Conservation (phyloP, 192 early-diverging fungal species). For the Jimgerdemannia lactiflua region DNA sequence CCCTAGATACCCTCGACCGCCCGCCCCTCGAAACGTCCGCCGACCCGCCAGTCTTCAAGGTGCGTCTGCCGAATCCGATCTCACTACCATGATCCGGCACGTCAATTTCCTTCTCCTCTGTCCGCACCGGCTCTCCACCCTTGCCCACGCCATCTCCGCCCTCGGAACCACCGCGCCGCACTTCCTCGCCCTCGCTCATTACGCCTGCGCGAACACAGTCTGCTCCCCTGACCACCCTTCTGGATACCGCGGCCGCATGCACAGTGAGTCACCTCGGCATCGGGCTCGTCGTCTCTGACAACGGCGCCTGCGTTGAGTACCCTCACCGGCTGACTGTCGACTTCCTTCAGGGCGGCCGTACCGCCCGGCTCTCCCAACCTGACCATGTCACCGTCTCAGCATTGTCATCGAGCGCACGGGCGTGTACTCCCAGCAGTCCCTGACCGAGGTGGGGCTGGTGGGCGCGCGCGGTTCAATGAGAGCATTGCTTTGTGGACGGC, state of each 20-base stretch:
- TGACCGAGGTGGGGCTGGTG: neutral
- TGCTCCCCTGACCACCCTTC: neutral
- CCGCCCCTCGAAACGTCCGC: neutral
- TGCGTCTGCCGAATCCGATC: neutral
- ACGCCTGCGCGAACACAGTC: neutral
- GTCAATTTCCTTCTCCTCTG: neutral
- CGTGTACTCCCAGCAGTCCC: neutral
- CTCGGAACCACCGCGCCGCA: neutral
- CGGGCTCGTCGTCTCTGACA: neutral
- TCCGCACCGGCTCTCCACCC: neutral
- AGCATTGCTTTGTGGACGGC: neutral
- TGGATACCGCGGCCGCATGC: neutral
- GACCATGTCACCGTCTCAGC: neutral
- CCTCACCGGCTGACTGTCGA: neutral
- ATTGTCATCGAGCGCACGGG: neutral
- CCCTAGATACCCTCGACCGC: neutral
- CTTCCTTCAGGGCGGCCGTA: neutral
- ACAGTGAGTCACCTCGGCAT: neutral
- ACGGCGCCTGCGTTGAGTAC: neutral
- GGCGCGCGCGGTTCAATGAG: neutral
- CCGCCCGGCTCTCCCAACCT: neutral
- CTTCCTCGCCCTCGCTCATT: neutral
- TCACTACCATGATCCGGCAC: neutral
- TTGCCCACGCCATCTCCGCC: neutral
- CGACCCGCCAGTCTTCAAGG: neutral